These are phyloP conservation scores for Lipomyces chichibuensis DNA, from an alignment of 805 yeast species.

Conservation along the genomic window DNA sequence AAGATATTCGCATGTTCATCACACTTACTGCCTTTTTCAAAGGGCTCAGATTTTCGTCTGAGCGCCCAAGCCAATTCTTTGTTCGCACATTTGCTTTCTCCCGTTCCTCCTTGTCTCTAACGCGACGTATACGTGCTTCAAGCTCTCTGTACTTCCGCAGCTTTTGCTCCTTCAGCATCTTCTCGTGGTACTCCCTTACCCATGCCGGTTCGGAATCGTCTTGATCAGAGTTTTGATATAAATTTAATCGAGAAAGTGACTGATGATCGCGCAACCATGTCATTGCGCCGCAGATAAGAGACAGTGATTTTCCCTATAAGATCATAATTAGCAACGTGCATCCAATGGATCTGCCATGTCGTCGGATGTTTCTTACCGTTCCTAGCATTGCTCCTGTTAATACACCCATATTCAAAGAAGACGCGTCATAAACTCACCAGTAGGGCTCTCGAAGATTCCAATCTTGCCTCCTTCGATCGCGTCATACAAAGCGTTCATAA, in stretches of 20 bases:
- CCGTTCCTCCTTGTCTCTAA: slow-evolving; percentile 24
- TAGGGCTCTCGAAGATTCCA: slow-evolving; percentile 88
- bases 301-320: slow-evolving; percentile 73
- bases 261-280: slow-evolving; percentile 63
- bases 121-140: slow-evolving; percentile 21
- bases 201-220: slow-evolving; percentile 70
- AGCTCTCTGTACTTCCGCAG: slow-evolving; percentile 16
- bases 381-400: slow-evolving; percentile 16
- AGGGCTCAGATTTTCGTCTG: background rate
- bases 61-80: slow-evolving; percentile 5
- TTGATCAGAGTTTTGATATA: slow-evolving; percentile 31
- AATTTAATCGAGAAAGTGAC: background rate
- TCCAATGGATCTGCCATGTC: background rate
- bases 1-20: background rate
- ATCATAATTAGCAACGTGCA: background rate
- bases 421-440: slow-evolving; percentile 57
- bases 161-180: slow-evolving; percentile 12
- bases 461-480: slow-evolving; percentile 61
- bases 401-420: background rate
- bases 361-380: slow-evolving; percentile 16
- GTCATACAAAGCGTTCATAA: slow-evolving; percentile 76
- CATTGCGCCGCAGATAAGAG: slow-evolving; percentile 81
- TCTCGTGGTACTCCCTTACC: slow-evolving; percentile 42
- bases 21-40: background rate
- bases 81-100: slow-evolving; percentile 18